Percentiles rank a stretch among this genome's conserved stretches.
phyloP scores from a whole-genome alignment of 202 grass and related monocot genomes.

The Brachypodium distachyon region DNA sequence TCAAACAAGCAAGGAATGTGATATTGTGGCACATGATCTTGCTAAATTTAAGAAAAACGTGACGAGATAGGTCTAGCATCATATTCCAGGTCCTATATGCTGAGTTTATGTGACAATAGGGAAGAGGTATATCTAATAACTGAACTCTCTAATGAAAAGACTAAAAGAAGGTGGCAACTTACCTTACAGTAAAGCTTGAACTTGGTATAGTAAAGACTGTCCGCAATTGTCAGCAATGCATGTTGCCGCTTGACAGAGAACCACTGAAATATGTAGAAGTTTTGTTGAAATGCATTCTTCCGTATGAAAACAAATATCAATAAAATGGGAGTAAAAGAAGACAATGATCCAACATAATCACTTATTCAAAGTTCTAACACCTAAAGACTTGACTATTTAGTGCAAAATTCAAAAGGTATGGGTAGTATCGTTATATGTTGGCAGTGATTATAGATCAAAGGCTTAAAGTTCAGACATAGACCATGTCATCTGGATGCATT shows the following conservation, averaged over 20 bases:
- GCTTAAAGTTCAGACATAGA: neutral
- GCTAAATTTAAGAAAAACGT: neutral
- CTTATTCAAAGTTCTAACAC: neutral
- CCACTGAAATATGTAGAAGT: constrained; percentile 52
- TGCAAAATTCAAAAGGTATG: neutral
- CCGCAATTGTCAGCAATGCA: constrained; percentile 66
- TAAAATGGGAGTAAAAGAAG: neutral
- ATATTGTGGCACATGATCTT: neutral
- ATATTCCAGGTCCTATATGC: neutral
- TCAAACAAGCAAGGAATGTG: neutral
- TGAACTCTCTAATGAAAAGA: neutral
- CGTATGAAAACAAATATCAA: neutral
- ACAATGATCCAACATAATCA: neutral
- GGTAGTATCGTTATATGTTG: neutral
- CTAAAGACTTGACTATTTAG: neutral
- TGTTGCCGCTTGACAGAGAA: constrained; percentile 73
- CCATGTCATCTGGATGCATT: neutral
- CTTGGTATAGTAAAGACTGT: constrained; percentile 61
- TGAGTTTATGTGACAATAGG: neutral
- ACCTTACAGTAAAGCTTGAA: constrained; percentile 79
- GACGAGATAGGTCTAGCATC: neutral
- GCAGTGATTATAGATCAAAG: too few species aligned
- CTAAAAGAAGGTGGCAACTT: neutral
- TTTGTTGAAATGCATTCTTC: neutral
- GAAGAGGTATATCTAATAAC: neutral